These are phyloP conservation scores for Corallochytrium limacisporum DNA, from an alignment of 78 protist species.

Conservation along the genomic window DNA sequence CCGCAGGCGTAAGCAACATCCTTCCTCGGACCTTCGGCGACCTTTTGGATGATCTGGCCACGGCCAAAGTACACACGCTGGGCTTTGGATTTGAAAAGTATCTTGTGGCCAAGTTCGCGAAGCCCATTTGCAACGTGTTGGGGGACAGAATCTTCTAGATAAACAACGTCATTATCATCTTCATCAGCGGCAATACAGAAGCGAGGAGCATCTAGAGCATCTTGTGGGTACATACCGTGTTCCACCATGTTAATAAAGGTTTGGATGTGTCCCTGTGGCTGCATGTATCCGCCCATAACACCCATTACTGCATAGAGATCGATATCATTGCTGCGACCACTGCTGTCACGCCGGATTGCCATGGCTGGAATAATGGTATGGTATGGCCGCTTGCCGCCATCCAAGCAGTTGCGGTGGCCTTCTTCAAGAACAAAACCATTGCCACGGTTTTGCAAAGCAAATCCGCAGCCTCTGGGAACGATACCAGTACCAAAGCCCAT, in stretches of 20 bases:
- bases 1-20: constrained; percentile 7
- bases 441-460: constrained; percentile 60
- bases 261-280: constrained; percentile 83
- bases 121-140: neutral
- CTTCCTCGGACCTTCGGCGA: neutral
- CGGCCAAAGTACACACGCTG: constrained; percentile 24
- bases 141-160: neutral
- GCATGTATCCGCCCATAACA: constrained; percentile 81
- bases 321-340: no score
- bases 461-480: constrained; percentile 68
- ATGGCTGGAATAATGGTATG: constrained; percentile 84
- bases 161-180: neutral
- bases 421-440: neutral
- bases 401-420: constrained; percentile 46
- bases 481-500: constrained; percentile 52
- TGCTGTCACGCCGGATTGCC: neutral
- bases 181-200: constrained; percentile 12
- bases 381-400: constrained; percentile 57
- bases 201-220: constrained; percentile 54
- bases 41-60: constrained; percentile 27
- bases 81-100: neutral
- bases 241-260: constrained; percentile 31
- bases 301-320: constrained; percentile 32
- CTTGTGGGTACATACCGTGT: constrained; percentile 63
- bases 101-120: neutral